Conservation (phyloP, 257 asterid species). For the Coffea canephora region DNA sequence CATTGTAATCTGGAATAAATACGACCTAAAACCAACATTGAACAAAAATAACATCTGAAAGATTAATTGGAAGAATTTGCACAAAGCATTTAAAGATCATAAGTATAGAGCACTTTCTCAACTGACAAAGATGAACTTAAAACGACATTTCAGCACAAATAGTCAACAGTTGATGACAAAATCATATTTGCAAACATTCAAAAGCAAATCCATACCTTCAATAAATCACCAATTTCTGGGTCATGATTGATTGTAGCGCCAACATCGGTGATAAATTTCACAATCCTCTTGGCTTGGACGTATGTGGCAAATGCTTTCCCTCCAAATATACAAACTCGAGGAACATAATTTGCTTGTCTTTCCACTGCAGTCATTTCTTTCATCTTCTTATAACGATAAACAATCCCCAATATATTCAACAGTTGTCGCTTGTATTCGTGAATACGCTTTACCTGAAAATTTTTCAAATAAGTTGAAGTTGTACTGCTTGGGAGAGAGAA, state of each 20-base stretch:
- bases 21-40: slow-evolving; percentile 44
- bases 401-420: slow-evolving; percentile 51
- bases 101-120: neutral
- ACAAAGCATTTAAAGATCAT: neutral
- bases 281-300: slow-evolving; percentile 61
- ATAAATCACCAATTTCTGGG: slow-evolving; percentile 52
- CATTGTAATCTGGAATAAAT: slow-evolving; percentile 87
- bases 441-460: slow-evolving; percentile 55
- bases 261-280: slow-evolving; percentile 57
- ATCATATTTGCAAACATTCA: neutral
- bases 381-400: slow-evolving; percentile 57
- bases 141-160: slow-evolving; percentile 1
- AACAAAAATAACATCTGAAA: neutral
- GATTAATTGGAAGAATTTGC: slow-evolving; percentile 1
- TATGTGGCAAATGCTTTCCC: slow-evolving; percentile 62
- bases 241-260: slow-evolving; percentile 59
- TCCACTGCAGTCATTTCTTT: slow-evolving; percentile 50
- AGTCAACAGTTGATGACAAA: neutral
- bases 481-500: slow-evolving; percentile 2
- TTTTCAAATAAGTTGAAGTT: slow-evolving; percentile 4
- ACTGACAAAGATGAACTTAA: neutral
- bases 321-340: slow-evolving; percentile 65
- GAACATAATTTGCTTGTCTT: slow-evolving; percentile 45
- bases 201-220: slow-evolving; percentile 39
- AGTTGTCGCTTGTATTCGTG: slow-evolving; percentile 62